phyloP scores from a whole-genome alignment of 2,329 filamentous ascomycete species.

The Colletotrichum noveboracense region DNA sequence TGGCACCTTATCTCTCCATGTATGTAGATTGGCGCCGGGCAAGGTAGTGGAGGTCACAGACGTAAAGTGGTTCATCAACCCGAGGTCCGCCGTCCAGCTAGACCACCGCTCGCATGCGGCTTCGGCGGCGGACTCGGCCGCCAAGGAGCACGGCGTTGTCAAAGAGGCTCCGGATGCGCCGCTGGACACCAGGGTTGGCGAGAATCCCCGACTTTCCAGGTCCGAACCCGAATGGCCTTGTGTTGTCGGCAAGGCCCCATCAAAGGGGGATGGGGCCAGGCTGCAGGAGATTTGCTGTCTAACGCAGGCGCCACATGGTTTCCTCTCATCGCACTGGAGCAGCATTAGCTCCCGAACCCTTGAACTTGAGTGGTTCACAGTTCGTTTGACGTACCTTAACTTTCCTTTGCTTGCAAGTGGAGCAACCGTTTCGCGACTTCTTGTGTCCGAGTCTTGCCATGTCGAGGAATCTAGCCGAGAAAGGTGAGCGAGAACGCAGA shows the following conservation, averaged over 20 bases:
- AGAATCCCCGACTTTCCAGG: not conserved
- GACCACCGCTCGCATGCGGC: not conserved
- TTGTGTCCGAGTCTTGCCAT: not conserved
- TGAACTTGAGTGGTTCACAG: not conserved
- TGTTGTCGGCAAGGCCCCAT: not conserved
- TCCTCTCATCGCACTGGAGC: not conserved
- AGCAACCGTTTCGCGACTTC: not conserved
- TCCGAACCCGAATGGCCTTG: not conserved
- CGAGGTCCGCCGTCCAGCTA: not conserved
- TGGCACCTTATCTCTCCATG: not conserved
- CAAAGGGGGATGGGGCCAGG: not conserved
- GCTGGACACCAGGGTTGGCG: not conserved
- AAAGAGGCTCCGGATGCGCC: not conserved
- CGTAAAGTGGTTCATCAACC: not conserved
- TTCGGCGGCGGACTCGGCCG: not conserved
- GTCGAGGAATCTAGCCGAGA: accelerated
- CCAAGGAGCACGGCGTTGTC: not conserved
- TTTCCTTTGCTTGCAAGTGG: not conserved
- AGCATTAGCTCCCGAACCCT: not conserved
- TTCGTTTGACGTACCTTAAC: not conserved
- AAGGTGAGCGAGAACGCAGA: not conserved
- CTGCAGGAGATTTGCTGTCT: not conserved
- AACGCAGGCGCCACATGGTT: not conserved
- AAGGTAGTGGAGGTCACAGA: not conserved
- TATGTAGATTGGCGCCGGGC: not conserved